A percentile compares a stretch with the other conserved stretches of the same genome.
Evolutionary conservation across 306 rosid species (phyloP).

Genomic region (Heteromeles arbutifolia): DNA sequence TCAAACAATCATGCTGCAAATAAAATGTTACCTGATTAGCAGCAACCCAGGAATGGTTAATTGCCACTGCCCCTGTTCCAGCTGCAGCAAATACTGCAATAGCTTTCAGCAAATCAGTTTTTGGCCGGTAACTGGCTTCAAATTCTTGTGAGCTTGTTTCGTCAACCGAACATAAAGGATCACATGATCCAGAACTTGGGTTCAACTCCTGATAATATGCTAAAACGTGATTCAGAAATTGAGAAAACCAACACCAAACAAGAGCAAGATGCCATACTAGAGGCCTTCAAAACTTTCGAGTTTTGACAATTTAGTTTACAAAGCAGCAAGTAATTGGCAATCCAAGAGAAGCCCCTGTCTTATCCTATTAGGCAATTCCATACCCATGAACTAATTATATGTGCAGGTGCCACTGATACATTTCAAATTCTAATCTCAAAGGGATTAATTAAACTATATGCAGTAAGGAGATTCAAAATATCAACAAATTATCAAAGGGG

Average conservation of each 20-base stretch:
- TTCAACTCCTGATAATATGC: conserved; percentile 43
- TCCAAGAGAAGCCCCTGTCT: background rate
- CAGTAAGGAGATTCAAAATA: background rate
- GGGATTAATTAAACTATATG: background rate
- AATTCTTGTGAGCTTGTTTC: conserved; percentile 65
- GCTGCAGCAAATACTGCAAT: conserved; percentile 67
- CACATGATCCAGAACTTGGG: conserved; percentile 55
- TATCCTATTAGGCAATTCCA: background rate
- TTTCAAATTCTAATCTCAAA: background rate
- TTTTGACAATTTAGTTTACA: background rate
- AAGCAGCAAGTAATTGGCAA: background rate
- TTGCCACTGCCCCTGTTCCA: conserved; percentile 68
- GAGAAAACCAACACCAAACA: conserved; percentile 4
- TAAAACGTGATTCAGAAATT: conserved; percentile 20
- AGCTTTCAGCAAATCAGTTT: conserved; percentile 81
- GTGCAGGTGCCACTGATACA: background rate
- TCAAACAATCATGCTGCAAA: conserved; percentile 9
- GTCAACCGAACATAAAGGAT: conserved; percentile 76
- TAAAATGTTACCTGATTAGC: conserved; percentile 71
- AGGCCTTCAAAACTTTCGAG: background rate
- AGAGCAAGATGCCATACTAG: conserved; percentile 5
- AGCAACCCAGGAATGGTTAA: conserved; percentile 93
- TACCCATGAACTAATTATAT: background rate
- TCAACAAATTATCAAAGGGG: background rate
- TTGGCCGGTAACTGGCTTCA: conserved; percentile 57